Percentiles rank a stretch among this genome's conserved stretches.
Evolutionary conservation across 495 filamentous ascomycete species (phyloP).

Genomic region (Penicillium taxi): DNA sequence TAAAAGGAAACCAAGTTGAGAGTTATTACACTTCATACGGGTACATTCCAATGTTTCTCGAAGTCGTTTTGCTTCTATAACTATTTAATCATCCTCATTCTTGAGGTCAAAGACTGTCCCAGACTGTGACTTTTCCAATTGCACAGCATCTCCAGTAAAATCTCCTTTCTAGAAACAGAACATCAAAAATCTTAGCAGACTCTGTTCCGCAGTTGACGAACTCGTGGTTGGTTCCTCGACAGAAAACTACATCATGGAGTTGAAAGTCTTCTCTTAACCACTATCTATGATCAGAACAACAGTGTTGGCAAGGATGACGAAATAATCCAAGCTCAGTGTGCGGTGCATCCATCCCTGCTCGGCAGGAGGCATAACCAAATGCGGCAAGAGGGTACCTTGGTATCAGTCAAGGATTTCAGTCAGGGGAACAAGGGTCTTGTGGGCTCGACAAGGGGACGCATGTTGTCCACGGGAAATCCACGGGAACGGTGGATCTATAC

Average conservation of each 20-base stretch:
- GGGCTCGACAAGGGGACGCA: slow-evolving; percentile 13
- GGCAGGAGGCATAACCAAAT: slow-evolving; percentile 16
- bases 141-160: slow-evolving; percentile 12
- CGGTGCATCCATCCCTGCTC: slow-evolving; percentile 23
- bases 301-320: slow-evolving; percentile 15
- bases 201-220: slow-evolving; percentile 22
- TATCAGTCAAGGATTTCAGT: too few relatives aligned
- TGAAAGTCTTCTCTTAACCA: slow-evolving; percentile 16
- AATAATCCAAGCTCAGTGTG: slow-evolving; percentile 20
- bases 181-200: slow-evolving; percentile 15
- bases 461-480: slow-evolving; percentile 19
- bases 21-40: too few relatives aligned
- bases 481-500: slow-evolving; percentile 23
- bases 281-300: slow-evolving; percentile 18
- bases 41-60: background rate
- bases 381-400: slow-evolving; percentile 21
- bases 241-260: slow-evolving; percentile 23
- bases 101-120: slow-evolving; percentile 19
- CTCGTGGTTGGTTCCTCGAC: slow-evolving; percentile 20
- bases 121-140: slow-evolving; percentile 17
- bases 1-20: too few relatives aligned
- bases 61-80: background rate
- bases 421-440: slow-evolving; percentile 18
- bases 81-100: slow-evolving; percentile 11
- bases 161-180: slow-evolving; percentile 17